These are phyloP conservation scores for Erucastrum elatum DNA, from an alignment of 345 rosid genomes.

Conservation along the genomic window DNA sequence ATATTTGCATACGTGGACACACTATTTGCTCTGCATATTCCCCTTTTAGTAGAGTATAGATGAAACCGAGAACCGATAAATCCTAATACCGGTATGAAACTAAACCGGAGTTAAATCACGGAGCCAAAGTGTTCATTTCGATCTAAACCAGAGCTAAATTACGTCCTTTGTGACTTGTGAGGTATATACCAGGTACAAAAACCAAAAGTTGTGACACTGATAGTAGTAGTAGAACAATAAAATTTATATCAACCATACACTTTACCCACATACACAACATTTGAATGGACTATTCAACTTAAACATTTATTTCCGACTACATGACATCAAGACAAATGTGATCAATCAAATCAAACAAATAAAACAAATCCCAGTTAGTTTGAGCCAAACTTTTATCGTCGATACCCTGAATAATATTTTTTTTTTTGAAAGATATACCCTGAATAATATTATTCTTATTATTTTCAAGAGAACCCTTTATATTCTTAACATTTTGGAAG, in stretches of 20 bases:
- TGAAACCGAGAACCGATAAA: constrained; percentile 14
- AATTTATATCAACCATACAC: constrained; percentile 1
- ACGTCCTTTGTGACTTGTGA: not conserved
- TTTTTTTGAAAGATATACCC: not conserved
- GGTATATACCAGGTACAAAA: not conserved
- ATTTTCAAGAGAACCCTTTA: not conserved
- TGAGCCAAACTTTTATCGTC: not conserved
- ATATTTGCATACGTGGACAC: too few relatives aligned
- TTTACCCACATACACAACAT: constrained; percentile 15
- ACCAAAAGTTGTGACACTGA: not conserved
- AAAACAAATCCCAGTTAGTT: constrained; percentile 22
- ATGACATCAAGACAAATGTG: constrained; percentile 7
- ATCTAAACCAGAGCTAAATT: not conserved
- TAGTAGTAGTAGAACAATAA: not conserved
- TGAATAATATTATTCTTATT: not conserved
- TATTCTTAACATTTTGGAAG: constrained; percentile 55
- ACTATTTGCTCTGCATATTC: too few relatives aligned
- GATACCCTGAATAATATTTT: constrained; percentile 7
- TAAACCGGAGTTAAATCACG: constrained; percentile 4
- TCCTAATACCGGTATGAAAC: not conserved
- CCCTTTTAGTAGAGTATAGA: too few relatives aligned
- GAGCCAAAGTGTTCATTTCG: not conserved
- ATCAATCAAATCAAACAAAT: constrained; percentile 9
- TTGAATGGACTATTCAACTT: not conserved
- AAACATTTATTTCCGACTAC: not conserved